Evolutionary conservation across 2,329 filamentous ascomycete genomes (phyloP).

Genomic region (Chaetomium globosum): DNA sequence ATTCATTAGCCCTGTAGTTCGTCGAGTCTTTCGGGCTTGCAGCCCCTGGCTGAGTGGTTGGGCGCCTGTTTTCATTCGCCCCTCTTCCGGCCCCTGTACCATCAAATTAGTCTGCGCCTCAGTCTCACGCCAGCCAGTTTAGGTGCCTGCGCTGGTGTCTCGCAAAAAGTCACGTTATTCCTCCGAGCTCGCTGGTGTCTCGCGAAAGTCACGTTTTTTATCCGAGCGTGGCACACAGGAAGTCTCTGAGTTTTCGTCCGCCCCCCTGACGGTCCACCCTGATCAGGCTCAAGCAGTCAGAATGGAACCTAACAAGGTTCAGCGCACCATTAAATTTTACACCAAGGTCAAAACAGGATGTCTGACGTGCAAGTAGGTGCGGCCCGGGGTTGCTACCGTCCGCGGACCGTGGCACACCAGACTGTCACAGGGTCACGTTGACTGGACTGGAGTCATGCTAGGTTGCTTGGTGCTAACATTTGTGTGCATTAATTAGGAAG

Average conservation of each 20-base stretch:
- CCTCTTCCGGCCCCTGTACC: not conserved
- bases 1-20: not conserved
- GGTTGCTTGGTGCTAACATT: not conserved
- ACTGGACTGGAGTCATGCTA: too few species aligned
- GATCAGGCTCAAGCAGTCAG: not conserved
- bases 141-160: not conserved
- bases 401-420: too few species aligned
- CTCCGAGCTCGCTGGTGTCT: not conserved
- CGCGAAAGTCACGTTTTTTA: slow-evolving; percentile 20
- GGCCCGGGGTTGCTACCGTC: not conserved
- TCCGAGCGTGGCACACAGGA: slow-evolving; percentile 1
- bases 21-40: not conserved
- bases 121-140: not conserved
- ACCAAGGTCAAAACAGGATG: slow-evolving; percentile 30
- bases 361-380: slow-evolving; percentile 33
- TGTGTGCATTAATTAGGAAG: slow-evolving; percentile 20
- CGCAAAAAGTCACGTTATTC: slow-evolving; percentile 21
- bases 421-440: not conserved
- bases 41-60: not conserved
- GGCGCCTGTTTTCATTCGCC: not conserved
- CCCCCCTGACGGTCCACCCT: not conserved
- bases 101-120: not conserved
- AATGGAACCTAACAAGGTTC: slow-evolving; percentile 16
- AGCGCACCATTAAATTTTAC: slow-evolving; percentile 16
- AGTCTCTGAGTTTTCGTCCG: not conserved